These are phyloP conservation scores for Persicaria tinctoria DNA, from an alignment of 148 eudicot genomes.

Conservation along the genomic window DNA sequence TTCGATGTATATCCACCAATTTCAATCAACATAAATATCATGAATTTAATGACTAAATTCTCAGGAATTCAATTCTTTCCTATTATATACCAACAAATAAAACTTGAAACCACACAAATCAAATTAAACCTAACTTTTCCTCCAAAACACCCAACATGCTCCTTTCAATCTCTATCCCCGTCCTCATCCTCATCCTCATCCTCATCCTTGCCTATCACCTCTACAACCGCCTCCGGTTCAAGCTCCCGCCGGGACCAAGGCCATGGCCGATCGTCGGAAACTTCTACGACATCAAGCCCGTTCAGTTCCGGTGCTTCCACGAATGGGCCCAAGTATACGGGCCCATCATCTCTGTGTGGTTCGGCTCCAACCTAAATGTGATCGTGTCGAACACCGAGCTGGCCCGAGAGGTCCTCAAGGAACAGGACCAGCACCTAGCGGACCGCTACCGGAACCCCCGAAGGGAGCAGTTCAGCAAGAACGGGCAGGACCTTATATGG, in stretches of 20 bases:
- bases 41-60: too few species aligned
- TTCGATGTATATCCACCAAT: too few species aligned
- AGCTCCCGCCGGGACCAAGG: conserved; percentile 73
- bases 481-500: conserved; percentile 75
- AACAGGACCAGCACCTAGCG: conserved; percentile 65
- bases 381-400: conserved; percentile 52
- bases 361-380: conserved; percentile 57
- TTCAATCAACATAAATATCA: too few species aligned
- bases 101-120: too few species aligned
- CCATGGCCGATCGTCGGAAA: conserved; percentile 71
- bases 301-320: conserved; percentile 53
- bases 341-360: conserved; percentile 60
- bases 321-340: conserved; percentile 71
- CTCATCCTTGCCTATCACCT: conserved; percentile 31
- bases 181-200: not conserved
- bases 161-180: not conserved
- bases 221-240: conserved; percentile 41
- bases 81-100: too few species aligned
- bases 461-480: conserved; percentile 38
- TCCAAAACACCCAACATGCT: not conserved
- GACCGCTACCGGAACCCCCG: conserved; percentile 56
- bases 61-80: too few species aligned
- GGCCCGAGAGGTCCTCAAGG: conserved; percentile 68
- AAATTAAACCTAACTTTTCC: too few species aligned
- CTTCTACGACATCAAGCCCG: conserved; percentile 63